Conservation (phyloP, 139 green algal species). For the Chlamydomonas applanata region DNA sequence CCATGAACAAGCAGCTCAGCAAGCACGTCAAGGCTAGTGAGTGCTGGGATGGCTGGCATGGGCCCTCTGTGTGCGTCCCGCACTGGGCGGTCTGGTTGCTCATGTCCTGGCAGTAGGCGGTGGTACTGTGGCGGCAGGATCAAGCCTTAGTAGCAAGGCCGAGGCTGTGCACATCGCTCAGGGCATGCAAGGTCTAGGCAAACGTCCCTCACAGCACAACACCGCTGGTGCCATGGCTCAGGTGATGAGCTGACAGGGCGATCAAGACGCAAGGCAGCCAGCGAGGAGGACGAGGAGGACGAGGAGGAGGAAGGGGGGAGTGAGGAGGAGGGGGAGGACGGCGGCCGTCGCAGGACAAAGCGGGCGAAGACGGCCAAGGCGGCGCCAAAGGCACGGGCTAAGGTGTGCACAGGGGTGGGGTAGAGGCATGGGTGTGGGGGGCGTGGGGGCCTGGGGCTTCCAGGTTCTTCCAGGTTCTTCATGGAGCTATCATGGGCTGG, state of each 20-base stretch:
- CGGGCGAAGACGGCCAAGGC: constrained; percentile 19
- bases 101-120: not conserved
- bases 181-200: too few species aligned
- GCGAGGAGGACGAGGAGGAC: constrained; percentile 22
- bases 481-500: too few species aligned
- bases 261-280: not conserved
- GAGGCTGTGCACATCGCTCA: too few species aligned
- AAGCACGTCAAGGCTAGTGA: constrained; percentile 48
- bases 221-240: too few species aligned
- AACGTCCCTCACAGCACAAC: too few species aligned
- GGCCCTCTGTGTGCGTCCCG: not conserved
- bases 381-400: not conserved
- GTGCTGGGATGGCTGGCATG: not conserved
- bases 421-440: not conserved
- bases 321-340: not conserved
- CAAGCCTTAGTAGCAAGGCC: too few species aligned
- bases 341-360: not conserved
- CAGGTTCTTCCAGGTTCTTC: too few species aligned
- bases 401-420: too few species aligned
- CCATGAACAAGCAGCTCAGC: constrained; percentile 78
- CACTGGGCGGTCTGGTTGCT: too few species aligned
- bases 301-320: constrained; percentile 8
- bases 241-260: too few species aligned
- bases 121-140: not conserved
- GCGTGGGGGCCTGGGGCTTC: too few species aligned